Evolutionary conservation across 78 protist species (phyloP), one percentile per base, ranked within the genome.

Genomic region (Andalucia godoyi): DNA sequence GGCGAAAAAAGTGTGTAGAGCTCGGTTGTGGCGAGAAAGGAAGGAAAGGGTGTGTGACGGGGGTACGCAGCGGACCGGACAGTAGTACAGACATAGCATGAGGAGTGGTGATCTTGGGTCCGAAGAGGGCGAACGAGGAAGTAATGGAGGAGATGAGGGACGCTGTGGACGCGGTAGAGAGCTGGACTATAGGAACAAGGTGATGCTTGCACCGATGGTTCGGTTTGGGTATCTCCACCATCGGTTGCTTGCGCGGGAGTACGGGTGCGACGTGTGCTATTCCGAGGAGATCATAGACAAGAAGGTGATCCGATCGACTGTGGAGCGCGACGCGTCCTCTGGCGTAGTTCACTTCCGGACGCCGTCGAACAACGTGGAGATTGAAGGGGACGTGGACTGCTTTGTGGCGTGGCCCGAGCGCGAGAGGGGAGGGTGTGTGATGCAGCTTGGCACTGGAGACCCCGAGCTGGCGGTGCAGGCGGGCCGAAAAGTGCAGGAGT

Each of bases 141-240:
- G n/a, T n/a, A n/a, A n/a, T n/a, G n/a, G n/a, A n/a, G n/a, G n/a
- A n/a, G n/a, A n/a, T n/a, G n/a, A n/a, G n/a, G n/a, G n/a, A n/a
- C n/a, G n/a, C n/a, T n/a, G n/a, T n/a, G n/a, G n/a, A n/a, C n/a
- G n/a, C n/a, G n/a, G n/a, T n/a, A n/a, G n/a, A n/a, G n/a, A n/a
- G n/a, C n/a, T n/a, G n/a, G n/a, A n/a, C n/a, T 57, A 36, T 29
- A 7, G 4, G 25, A 47, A 47, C n/a, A 34, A 32, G 32, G 46
- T 8, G 43, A 51, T 80, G 10, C 64, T 76, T 0, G 90, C 84
- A 27, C 90, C 90, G 4, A 85, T 85, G 90, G 90, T 85, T 23
- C 73, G 90, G 39, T 47, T 61, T 1, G 45, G 74, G 10, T 61
- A 69, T 6, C 68, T 83, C 7, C 81, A 88, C 1, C 39, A 75